Percentiles rank a stretch among this genome's conserved stretches.
phyloP scores from a whole-genome alignment of 345 rosid species.

The Camelina laxa region DNA sequence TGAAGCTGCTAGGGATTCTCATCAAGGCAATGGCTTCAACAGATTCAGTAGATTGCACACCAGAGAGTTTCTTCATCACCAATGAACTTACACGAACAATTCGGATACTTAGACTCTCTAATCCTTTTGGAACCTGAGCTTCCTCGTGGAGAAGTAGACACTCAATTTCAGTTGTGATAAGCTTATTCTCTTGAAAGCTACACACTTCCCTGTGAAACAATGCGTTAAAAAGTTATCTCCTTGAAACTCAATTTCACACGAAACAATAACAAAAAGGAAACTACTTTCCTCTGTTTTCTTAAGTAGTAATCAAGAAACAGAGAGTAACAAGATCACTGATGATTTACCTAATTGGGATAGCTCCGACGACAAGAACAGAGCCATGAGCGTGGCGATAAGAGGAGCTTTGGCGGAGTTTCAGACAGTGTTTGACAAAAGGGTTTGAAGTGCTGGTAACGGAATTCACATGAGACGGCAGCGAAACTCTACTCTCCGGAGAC shows the following conservation, averaged over 20 bases:
- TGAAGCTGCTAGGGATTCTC: slow-evolving; percentile 69
- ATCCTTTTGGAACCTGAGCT: slow-evolving; percentile 57
- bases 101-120: slow-evolving; percentile 46
- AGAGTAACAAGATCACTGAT: not conserved
- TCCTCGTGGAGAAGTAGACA: slow-evolving; percentile 69
- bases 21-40: slow-evolving; percentile 79
- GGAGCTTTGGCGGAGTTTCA: slow-evolving; percentile 79
- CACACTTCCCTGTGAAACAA: slow-evolving; percentile 66
- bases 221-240: slow-evolving; percentile 22
- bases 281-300: not conserved
- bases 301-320: slow-evolving; percentile 2
- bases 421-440: slow-evolving; percentile 88
- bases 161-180: slow-evolving; percentile 50
- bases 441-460: slow-evolving; percentile 74
- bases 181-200: slow-evolving; percentile 51
- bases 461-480: slow-evolving; percentile 56
- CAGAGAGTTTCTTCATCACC: slow-evolving; percentile 87
- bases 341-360: slow-evolving; percentile 74
- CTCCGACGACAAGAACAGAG: slow-evolving; percentile 79
- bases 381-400: slow-evolving; percentile 82
- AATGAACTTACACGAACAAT: slow-evolving; percentile 58
- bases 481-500: slow-evolving; percentile 23
- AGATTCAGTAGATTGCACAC: slow-evolving; percentile 76
- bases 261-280: not conserved
- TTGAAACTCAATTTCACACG: slow-evolving; percentile 1